Base-by-base conservation (phyloP, 805 yeast species). In the Candida dendrica region DNA sequence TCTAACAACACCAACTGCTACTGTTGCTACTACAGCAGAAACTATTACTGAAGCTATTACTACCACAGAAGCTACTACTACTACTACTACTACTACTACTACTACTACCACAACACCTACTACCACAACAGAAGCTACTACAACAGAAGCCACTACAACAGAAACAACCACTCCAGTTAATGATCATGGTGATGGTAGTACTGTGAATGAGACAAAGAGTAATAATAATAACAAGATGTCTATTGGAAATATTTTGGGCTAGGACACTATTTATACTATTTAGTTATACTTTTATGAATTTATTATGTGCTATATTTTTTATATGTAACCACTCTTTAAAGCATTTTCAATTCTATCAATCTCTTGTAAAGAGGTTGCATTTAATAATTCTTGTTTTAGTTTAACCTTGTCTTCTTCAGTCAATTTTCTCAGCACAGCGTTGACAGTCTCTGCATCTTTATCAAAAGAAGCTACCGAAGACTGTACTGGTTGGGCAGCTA, bases 351-450 rank as follows among this genome's bases (percentile, higher is more conserved):
- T 74, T 39, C 76, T 64, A 44, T 81, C 84, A 6, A 89, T 84
- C 47, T 90, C 96, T 6, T 74, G 84, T 43, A 90, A 56, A 40
- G 80, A 77, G 4, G 78, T 71, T 1, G 96, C 95, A 27, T 63
- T 65, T 40, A 71, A 68, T 42, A 90, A 65, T 47, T 77, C 72
- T 34, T 66, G 55, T 47, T 79, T 69, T 38, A 90, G 60, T 37
- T 63, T 61, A 13, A 60, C 59, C 43, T 68, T 72, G 32, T 81
- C 88, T 30, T 72, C 77, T 0, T 68, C 73, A 2, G 80, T 66
- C 50, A 86, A 65, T 45, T 70, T 76, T 20, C 62, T 56, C 15
- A 70, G 66, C 0, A 66, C 66, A 16, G 49, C 50, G 30, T 59
- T 56, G 57, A 69, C 58, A 22, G 60, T 54, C 39, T 64, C 65